A percentile compares a stretch with the other conserved stretches of the same genome.
Conservation (phyloP, 106 monocot genomes). For the Iris macrosiphon region DNA sequence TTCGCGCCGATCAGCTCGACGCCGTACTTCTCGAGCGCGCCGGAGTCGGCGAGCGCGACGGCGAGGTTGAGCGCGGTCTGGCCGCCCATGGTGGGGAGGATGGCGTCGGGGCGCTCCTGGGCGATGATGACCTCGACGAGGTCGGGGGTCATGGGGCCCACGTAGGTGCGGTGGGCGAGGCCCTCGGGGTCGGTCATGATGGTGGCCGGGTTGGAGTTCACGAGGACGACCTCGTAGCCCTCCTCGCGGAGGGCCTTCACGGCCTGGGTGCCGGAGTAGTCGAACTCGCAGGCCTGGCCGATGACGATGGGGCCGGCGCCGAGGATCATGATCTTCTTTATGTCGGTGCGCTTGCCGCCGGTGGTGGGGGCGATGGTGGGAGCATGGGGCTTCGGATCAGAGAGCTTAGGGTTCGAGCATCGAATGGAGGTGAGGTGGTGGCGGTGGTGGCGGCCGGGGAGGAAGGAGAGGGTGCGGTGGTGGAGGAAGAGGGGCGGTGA, state of each 20-base stretch:
- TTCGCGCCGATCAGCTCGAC: constrained; percentile 93
- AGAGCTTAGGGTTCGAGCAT: too few relatives aligned
- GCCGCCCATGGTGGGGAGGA: constrained; percentile 98
- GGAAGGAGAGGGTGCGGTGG: constrained; percentile 1
- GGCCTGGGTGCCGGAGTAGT: constrained; percentile 94
- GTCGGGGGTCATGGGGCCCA: constrained; percentile 89
- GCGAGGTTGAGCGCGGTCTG: constrained; percentile 99
- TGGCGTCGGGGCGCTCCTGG: constrained; percentile 74
- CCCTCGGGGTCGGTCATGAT: constrained; percentile 96
- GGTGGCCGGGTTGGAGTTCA: constrained; percentile 99
- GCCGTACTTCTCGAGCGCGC: constrained; percentile 48
- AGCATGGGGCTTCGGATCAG: neutral
- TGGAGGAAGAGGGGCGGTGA: neutral
- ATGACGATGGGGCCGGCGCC: constrained; percentile 98
- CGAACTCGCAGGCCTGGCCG: constrained; percentile 98
- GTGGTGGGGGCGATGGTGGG: neutral
- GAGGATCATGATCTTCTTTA: constrained; percentile 91
- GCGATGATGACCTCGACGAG: constrained; percentile 69
- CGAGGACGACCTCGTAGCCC: constrained; percentile 87
- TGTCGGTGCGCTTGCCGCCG: constrained; percentile 72
- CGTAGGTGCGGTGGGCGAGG: constrained; percentile 81
- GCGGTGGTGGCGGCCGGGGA: neutral
- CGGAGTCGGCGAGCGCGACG: constrained; percentile 72
- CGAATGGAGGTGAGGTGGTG: neutral
- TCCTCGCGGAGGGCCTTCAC: constrained; percentile 92